phyloP scores from a whole-genome alignment of 1,139 yeast species.

The Saccharomyces hybrid region DNA sequence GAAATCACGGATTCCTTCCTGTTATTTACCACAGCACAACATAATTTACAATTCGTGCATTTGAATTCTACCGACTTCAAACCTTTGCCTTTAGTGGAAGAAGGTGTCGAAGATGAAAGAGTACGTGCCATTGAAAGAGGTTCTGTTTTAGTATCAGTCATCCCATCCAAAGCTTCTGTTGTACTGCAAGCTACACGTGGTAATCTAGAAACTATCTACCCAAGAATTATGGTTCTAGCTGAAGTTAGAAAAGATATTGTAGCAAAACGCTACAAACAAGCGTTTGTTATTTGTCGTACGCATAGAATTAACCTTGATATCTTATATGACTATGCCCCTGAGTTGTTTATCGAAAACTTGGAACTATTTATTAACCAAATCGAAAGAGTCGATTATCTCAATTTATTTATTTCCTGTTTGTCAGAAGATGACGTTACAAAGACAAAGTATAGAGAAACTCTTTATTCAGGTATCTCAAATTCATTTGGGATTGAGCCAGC shows the following conservation, averaged over 20 bases:
- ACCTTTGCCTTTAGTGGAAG: slow-evolving; percentile 34
- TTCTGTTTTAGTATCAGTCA: slow-evolving; percentile 65
- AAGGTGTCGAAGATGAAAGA: slow-evolving; percentile 59
- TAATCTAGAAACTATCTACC: slow-evolving; percentile 86
- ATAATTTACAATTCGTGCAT: slow-evolving; percentile 76
- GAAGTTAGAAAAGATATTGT: slow-evolving; percentile 70
- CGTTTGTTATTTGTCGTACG: slow-evolving; percentile 77
- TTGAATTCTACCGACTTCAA: slow-evolving; percentile 39
- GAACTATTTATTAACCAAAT: slow-evolving; percentile 68
- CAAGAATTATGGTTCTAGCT: slow-evolving; percentile 83
- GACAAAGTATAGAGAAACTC: slow-evolving; percentile 78
- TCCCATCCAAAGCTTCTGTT: slow-evolving; percentile 79
- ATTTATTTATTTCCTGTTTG: slow-evolving; percentile 78
- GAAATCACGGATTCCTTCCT: slow-evolving; percentile 65
- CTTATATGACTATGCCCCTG: slow-evolving; percentile 79
- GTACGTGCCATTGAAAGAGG: slow-evolving; percentile 88
- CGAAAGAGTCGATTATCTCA: slow-evolving; percentile 66
- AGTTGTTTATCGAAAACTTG: slow-evolving; percentile 53
- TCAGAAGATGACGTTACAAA: slow-evolving; percentile 79
- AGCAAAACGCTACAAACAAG: slow-evolving; percentile 51
- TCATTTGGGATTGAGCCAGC: slow-evolving; percentile 27
- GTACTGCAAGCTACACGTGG: slow-evolving; percentile 94
- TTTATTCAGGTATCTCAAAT: slow-evolving; percentile 28
- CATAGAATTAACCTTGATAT: slow-evolving; percentile 90
- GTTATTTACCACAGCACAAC: slow-evolving; percentile 82